Base-by-base conservation (phyloP, 352 stramenopile genomes). In the Globisporangium megalacanthum region DNA sequence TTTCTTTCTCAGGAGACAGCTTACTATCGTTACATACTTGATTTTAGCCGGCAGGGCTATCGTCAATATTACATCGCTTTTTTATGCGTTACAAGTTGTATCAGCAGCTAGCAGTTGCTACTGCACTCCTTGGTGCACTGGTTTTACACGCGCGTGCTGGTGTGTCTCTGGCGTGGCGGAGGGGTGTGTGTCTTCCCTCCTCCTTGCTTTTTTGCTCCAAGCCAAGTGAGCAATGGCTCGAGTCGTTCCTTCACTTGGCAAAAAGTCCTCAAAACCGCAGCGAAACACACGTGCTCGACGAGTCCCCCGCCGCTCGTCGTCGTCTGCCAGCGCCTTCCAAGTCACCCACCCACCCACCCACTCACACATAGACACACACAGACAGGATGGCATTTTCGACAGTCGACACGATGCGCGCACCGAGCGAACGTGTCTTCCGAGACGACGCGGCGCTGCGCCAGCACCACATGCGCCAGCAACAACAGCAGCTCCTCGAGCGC, bases 381-480 rank as follows among this genome's bases (percentile, higher is more conserved):
- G 4, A 33, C 9, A 49, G 5, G 5, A 83, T 86, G 75, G 54
- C 75, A 36, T 83, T 79, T 52, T 75, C 73, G 33, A 68, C 69
- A 8, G 69, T 83, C 31, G 73, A 86, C 52, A 82, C 73, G 7
- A 55, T 81, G 57, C 68, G 66, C 54, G 54, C 50, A 13, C 46
- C 54, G 35, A 55, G 50, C 46, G 47, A 58, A 35, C 54, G 50
- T 20, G 44, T 11, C 41, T 58, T 65, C 31, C 55, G 62, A 20
- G 49, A 60, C 42, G 44, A 39, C 42, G 39, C 45, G 31, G 37
- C 63, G 51, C 22, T 51, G 17, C 35, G 11, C n/a, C 50, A 56
- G 35, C 61, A 62, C 48, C 36, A 44, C 19, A 20, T 35, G 22
- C 36, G 17, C n/a, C 35, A 48, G 20, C 51, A 56, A 3, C 49